phyloP scores from a whole-genome alignment of 2,329 filamentous ascomycete genomes.

The Calonectria multiphialidica region DNA sequence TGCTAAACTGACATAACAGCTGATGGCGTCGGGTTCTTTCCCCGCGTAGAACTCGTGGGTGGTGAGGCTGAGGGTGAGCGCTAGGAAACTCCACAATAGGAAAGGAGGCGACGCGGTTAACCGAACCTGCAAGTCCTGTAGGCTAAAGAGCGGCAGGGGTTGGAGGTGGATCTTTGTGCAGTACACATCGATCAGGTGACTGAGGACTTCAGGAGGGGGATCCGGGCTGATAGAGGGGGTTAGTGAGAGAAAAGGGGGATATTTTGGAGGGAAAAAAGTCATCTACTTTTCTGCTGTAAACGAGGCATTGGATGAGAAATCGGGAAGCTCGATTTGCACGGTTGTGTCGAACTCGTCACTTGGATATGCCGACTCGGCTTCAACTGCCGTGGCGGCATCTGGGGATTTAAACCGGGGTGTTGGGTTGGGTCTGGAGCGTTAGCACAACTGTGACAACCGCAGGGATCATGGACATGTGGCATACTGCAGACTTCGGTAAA shows the following conservation, averaged over 20 bases:
- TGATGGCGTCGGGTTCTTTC: not conserved
- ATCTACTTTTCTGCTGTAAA: not conserved
- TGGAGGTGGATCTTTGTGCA: slow-evolving; percentile 5
- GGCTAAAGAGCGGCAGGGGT: slow-evolving; percentile 1
- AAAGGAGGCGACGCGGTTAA: not conserved
- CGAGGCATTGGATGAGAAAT: not conserved
- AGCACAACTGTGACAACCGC: not conserved
- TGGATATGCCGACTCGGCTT: not conserved
- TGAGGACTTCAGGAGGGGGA: not conserved
- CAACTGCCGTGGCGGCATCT: not conserved
- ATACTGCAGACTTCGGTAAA: not conserved
- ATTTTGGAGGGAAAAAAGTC: not conserved
- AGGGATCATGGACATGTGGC: too few relatives aligned
- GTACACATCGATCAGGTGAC: slow-evolving; percentile 6
- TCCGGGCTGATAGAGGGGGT: not conserved
- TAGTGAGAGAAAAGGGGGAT: not conserved
- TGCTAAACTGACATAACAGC: not conserved
- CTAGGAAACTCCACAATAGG: slow-evolving; percentile 1
- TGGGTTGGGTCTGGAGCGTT: not conserved
- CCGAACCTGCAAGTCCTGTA: not conserved
- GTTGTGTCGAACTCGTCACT: not conserved
- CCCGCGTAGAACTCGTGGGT: not conserved
- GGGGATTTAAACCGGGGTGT: not conserved
- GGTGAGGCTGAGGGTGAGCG: not conserved
- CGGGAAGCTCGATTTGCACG: not conserved